These are phyloP conservation scores for Yamadazyma jaroonii DNA, from an alignment of 1,139 yeast species.

Conservation along the genomic window DNA sequence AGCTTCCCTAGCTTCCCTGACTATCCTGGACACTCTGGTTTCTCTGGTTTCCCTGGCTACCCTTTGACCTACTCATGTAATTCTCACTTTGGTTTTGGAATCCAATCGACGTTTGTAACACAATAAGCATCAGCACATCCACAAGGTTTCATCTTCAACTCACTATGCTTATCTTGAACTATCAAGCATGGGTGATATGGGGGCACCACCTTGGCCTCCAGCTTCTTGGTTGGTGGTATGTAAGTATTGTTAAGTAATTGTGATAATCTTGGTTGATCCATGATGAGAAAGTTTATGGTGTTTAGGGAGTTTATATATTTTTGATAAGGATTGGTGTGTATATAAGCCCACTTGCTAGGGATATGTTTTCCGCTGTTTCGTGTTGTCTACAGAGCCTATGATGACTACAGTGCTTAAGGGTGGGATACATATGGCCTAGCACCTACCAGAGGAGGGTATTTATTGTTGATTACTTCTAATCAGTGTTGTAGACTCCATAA, in stretches of 20 bases:
- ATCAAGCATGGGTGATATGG: slow-evolving; percentile 44
- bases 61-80: no score
- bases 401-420: no score
- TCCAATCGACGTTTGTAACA: slow-evolving; percentile 43
- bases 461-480: no score
- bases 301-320: slow-evolving; percentile 1
- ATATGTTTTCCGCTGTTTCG: neutral
- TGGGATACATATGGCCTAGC: no score
- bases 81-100: slow-evolving; percentile 31
- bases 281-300: slow-evolving; percentile 8
- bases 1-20: no score
- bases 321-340: neutral
- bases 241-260: slow-evolving; percentile 28
- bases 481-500: no score
- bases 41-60: no score
- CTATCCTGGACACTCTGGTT: no score
- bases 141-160: slow-evolving; percentile 37
- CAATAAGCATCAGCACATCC: slow-evolving; percentile 47
- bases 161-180: slow-evolving; percentile 44
- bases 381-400: no score
- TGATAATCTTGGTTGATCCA: slow-evolving; percentile 33
- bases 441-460: no score
- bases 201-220: slow-evolving; percentile 23
- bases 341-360: neutral
- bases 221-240: slow-evolving; percentile 27